Evolutionary conservation across 768 basidiomycete genomes (phyloP), one percentile per base, ranked within the genome.

Genomic region (Russula emetica): DNA sequence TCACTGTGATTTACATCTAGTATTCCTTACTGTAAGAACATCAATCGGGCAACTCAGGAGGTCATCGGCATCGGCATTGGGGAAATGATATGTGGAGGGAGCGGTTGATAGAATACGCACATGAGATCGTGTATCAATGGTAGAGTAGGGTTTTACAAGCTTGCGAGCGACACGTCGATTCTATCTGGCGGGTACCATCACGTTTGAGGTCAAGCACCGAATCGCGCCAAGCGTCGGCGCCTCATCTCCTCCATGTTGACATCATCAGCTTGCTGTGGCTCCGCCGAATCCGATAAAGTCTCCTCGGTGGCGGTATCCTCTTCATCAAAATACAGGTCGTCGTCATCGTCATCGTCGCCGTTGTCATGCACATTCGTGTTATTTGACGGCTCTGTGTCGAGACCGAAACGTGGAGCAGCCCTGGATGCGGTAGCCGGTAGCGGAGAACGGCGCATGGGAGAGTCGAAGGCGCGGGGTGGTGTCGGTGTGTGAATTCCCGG

Each of bases 401-500:
- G 36, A 47, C 36, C 36, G 36, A 13, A 13, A 47, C 28, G 56
- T 32, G 42, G 30, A 16, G 40, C 26, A 36, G 64, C 52, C n/a
- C 58, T 38, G 3, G 62, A 54, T 8, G 61, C 13, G 38, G 38
- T 26, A 4, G 45, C 13, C 30, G 61, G 34, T 22, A 65, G 63
- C 22, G 63, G 38, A 38, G 62, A 61, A 30, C 51, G 54, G 14
- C 53, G 60, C 22, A 40, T 18, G n/a, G 44, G 38, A 2, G 38
- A 18, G 5, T 2, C 67, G 26, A 71, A 68, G 18, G 40, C 24
- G 45, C 34, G 66, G 60, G 67, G 58, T n/a, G 70, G 68, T n/a
- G 67, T 32, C 4, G 76, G 76, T 14, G 76, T 57, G 28, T 67
- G 66, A 76, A 78, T 86, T 34, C 79, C 86, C 45, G 75, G 74